A percentile compares a stretch with the other conserved stretches of the same genome.
These are phyloP conservation scores for Fusarium miscanthi DNA, from an alignment of 2,329 filamentous ascomycete genomes.

Conservation along the genomic window DNA sequence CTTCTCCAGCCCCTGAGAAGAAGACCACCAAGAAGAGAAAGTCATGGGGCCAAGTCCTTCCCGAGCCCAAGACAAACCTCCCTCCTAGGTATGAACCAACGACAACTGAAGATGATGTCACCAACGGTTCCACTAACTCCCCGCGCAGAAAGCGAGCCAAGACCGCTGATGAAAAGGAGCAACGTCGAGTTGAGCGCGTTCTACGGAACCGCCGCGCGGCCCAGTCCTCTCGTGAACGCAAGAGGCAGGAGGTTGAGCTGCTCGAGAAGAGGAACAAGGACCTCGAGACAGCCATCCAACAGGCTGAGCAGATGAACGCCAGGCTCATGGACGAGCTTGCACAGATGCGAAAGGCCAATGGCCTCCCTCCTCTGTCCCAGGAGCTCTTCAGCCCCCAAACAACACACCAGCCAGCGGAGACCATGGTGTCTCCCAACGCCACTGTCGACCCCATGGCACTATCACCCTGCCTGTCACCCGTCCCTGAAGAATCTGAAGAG, in stretches of 20 bases:
- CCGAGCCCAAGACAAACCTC: constrained; percentile 95
- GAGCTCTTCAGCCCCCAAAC: constrained; percentile 66
- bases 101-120: not conserved
- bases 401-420: constrained; percentile 53
- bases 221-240: constrained; percentile 95
- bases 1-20: constrained; percentile 60
- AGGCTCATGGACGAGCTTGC: constrained; percentile 62
- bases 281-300: constrained; percentile 71
- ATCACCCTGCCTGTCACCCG: constrained; percentile 66
- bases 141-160: constrained; percentile 87
- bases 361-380: constrained; percentile 66
- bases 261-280: constrained; percentile 81
- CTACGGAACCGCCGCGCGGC: constrained; percentile 95
- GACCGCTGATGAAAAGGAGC: constrained; percentile 98
- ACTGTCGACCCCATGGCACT: constrained; percentile 72
- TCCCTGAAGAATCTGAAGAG: constrained; percentile 56
- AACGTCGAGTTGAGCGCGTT: constrained; percentile 95
- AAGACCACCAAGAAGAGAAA: constrained; percentile 93
- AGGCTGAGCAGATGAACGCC: constrained; percentile 66
- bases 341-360: constrained; percentile 58
- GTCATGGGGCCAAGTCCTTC: constrained; percentile 97
- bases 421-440: constrained; percentile 54
- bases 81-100: constrained; percentile 77
- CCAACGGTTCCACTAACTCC: constrained; percentile 41
- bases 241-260: constrained; percentile 87